Evolutionary conservation across 352 stramenopile genomes (phyloP).

Genomic region (Halophytophthora batemanensis): DNA sequence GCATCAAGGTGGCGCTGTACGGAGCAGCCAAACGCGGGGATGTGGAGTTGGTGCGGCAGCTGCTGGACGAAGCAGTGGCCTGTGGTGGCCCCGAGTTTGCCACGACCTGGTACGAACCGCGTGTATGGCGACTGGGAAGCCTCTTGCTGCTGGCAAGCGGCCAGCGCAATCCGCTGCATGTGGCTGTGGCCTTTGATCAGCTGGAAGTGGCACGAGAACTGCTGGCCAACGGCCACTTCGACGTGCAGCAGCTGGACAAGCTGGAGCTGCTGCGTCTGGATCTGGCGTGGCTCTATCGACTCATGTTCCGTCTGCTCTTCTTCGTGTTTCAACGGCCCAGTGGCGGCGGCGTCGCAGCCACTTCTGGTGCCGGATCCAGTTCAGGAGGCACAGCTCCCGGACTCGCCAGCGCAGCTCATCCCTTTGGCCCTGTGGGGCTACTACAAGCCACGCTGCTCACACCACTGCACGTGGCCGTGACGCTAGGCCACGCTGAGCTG

Average conservation of each 20-base stretch:
- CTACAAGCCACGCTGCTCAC: constrained; percentile 64
- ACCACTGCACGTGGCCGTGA: constrained; percentile 70
- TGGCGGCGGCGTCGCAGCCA: constrained; percentile 14
- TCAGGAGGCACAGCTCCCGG: constrained; percentile 22
- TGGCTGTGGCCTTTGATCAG: constrained; percentile 71
- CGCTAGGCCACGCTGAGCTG: constrained; percentile 64
- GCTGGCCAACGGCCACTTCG: constrained; percentile 53
- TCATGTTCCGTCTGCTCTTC: constrained; percentile 59
- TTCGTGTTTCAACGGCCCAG: constrained; percentile 35
- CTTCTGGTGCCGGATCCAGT: constrained; percentile 13
- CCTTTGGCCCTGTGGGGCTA: constrained; percentile 60
- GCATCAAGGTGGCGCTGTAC: constrained; percentile 58
- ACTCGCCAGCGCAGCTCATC: constrained; percentile 27
- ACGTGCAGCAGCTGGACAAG: constrained; percentile 71
- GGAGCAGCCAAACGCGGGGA: constrained; percentile 62
- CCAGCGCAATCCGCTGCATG: constrained; percentile 73
- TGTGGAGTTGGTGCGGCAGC: constrained; percentile 40
- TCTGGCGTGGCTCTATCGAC: constrained; percentile 63
- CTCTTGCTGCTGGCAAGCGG: constrained; percentile 29
- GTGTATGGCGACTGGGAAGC: constrained; percentile 16
- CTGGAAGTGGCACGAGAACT: constrained; percentile 61
- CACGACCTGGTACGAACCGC: constrained; percentile 53
- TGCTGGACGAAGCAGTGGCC: constrained; percentile 47
- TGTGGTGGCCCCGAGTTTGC: constrained; percentile 64
- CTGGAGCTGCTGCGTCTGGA: constrained; percentile 69